Base-by-base conservation (phyloP, 257 asterid genomes). In the Asclepias syriaca region DNA sequence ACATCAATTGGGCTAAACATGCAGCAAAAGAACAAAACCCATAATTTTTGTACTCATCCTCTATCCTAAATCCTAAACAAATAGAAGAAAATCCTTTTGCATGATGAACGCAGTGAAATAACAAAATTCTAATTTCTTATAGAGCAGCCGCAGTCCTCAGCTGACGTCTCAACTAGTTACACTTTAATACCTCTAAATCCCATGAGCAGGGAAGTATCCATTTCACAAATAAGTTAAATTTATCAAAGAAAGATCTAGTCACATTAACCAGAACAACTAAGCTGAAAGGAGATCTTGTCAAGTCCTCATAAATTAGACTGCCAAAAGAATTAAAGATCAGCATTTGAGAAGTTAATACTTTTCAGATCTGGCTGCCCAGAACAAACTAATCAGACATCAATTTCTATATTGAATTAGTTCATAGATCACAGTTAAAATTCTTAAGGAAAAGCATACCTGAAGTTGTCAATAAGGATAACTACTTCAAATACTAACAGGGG, bases 401-500 rank as follows among this genome's bases (percentile, higher is more conserved):
- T 21, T 65, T 29, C 16, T 39, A 45, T 13, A 37, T 8, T 37
- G 57, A 37, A n/a, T 21, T 60, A 63, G 40, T 32, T 43, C 51
- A 37, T 3, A 61, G 43, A 5, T 68, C 72, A 27, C 63, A 68
- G 48, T 15, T 21, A 10, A 13, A 68, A 51, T 2, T 27, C 59
- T 68, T 4, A 50, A 68, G 59, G 53, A 12, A 5, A 43, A 14
- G 37, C 46, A 66, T 87, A 95, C 99, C 99, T 90, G 78, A 92
- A 79, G 85, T 95, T 95, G 88, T 95, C 99, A 65, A 87, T 77
- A 55, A 95, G 96, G 79, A 90, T 81, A 71, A 82, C 80, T 65
- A 77, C 83, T 81, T 95, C 96, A 69, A 95, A 84, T 40, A 93
- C 96, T 91, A 95, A 81, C 84, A 95, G 80, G 72, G 99, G 99